These are phyloP conservation scores for Diaporthe sp. DNA, from an alignment of 2,329 filamentous ascomycete genomes.

Conservation along the genomic window DNA sequence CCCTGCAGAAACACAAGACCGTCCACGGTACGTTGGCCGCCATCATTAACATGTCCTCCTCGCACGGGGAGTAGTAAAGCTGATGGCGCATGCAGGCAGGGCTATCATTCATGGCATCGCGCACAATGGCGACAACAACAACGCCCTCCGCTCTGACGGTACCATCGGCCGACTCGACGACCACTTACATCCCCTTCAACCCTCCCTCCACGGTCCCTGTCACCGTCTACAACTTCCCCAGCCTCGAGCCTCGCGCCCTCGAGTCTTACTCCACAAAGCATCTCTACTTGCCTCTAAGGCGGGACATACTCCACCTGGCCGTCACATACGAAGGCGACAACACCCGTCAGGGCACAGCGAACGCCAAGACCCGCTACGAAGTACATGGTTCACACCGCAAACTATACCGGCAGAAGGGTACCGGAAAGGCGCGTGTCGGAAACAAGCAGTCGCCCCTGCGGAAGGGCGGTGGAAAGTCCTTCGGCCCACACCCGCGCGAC, in stretches of 20 bases:
- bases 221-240: slow-evolving; percentile 92
- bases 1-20: slow-evolving; percentile 51
- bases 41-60: not conserved
- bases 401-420: slow-evolving; percentile 88
- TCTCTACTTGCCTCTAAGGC: slow-evolving; percentile 87
- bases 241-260: slow-evolving; percentile 85
- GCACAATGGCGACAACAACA: slow-evolving; percentile 41
- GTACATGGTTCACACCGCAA: slow-evolving; percentile 88
- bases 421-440: slow-evolving; percentile 83
- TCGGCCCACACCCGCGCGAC: slow-evolving; percentile 93
- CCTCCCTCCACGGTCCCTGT: slow-evolving; percentile 77
- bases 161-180: slow-evolving; percentile 40
- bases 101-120: slow-evolving; percentile 26
- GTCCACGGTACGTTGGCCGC: slow-evolving; percentile 21
- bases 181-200: slow-evolving; percentile 45
- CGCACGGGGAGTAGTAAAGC: slow-evolving; percentile 36
- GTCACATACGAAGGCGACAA: slow-evolving; percentile 93
- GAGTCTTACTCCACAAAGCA: slow-evolving; percentile 85
- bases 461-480: slow-evolving; percentile 86
- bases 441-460: slow-evolving; percentile 85
- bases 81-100: slow-evolving; percentile 35
- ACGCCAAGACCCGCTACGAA: slow-evolving; percentile 84
- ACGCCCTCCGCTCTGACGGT: slow-evolving; percentile 34
- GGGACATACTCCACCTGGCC: slow-evolving; percentile 93
- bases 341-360: slow-evolving; percentile 88